Evolutionary conservation across 352 stramenopile species (phyloP), one percentile per base, ranked within the genome.

Genomic region (Pythium periplocum): DNA sequence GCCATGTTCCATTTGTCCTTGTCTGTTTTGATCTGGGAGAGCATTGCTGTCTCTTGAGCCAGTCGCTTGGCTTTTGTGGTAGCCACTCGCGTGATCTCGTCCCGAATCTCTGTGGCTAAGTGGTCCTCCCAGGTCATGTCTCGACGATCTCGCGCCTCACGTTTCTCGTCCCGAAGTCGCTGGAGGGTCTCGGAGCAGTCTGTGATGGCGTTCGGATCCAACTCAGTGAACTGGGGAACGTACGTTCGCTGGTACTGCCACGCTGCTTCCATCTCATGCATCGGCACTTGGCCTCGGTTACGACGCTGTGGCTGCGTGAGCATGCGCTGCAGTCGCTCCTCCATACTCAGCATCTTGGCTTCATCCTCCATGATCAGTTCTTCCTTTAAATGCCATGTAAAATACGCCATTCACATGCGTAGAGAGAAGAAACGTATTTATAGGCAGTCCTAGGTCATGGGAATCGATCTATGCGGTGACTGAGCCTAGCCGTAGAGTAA

Each of bases 91-190:
- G 53, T 46, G 3, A 59, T 35, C 9, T 82, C 61, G 26, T 55
- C 55, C 1, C 67, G 64, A 10, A 71, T 49, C 39, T 63, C 64
- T 0, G 53, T 57, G 0, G 69, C 61, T 36, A 71, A 70, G 47
- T 86, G 73, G 40, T 88, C 78, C 51, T 86, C 75, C 78, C 78
- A 86, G 36, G 73, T 66, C 78, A 86, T 88, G 17, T 82, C 68
- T 2, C 75, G 78, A 39, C 55, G 64, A 51, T 88, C 78, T 6
- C 64, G 64, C 6, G 71, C 70, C 55, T 83, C 75, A 1, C 73
- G 73, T 50, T 78, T 81, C 6, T 68, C 75, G 52, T 62, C 59
- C 6, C 52, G 66, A 10, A 87, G 49, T 9, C 55, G 57, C 34
- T 69, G 53, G 35, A 88, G 71, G 33, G 66, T 78, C 32, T 86